Conservation (phyloP, 352 stramenopile genomes). For the Salisapilia sapeloensis region DNA sequence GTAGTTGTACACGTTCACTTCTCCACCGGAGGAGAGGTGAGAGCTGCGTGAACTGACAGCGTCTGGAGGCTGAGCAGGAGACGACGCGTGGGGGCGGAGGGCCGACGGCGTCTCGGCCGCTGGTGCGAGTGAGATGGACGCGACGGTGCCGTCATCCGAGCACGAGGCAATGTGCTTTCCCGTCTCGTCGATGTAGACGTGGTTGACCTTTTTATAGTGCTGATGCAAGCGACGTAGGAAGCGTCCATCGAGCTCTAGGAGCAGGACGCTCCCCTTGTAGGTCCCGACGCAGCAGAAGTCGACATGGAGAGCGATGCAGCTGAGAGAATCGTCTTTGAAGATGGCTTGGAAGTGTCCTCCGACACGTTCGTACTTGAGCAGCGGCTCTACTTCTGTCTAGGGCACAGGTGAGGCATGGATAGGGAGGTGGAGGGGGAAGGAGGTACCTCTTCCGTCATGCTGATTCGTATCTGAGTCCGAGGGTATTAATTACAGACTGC, state of each 20-base stretch:
- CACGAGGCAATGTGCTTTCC: slow-evolving; percentile 75
- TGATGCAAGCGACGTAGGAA: slow-evolving; percentile 73
- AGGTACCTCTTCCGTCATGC: too few species aligned
- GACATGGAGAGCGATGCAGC: slow-evolving; percentile 63
- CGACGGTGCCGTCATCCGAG: slow-evolving; percentile 72
- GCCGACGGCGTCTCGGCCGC: slow-evolving; percentile 4
- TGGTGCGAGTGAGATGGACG: slow-evolving; percentile 56
- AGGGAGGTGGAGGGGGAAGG: too few species aligned
- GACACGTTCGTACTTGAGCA: slow-evolving; percentile 81
- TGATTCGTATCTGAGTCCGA: too few species aligned
- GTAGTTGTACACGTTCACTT: slow-evolving; percentile 84
- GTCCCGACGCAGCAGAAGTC: slow-evolving; percentile 64
- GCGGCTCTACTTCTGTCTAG: too few species aligned
- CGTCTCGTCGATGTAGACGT: slow-evolving; percentile 72
- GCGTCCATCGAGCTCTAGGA: slow-evolving; percentile 53
- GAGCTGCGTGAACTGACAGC: slow-evolving; percentile 8
- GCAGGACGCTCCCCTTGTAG: slow-evolving; percentile 63
- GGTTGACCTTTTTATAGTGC: slow-evolving; percentile 80
- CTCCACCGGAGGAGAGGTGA: slow-evolving; percentile 37
- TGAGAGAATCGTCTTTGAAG: slow-evolving; percentile 76
- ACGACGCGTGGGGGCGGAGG: not conserved
- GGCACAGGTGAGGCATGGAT: too few species aligned
- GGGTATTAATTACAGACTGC: too few species aligned
- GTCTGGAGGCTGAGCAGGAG: slow-evolving; percentile 4
- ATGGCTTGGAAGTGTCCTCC: slow-evolving; percentile 71